Percentiles rank a stretch among this genome's conserved stretches.
Conservation (phyloP, 176 grass and related monocot species). For the Oryza brachyantha region DNA sequence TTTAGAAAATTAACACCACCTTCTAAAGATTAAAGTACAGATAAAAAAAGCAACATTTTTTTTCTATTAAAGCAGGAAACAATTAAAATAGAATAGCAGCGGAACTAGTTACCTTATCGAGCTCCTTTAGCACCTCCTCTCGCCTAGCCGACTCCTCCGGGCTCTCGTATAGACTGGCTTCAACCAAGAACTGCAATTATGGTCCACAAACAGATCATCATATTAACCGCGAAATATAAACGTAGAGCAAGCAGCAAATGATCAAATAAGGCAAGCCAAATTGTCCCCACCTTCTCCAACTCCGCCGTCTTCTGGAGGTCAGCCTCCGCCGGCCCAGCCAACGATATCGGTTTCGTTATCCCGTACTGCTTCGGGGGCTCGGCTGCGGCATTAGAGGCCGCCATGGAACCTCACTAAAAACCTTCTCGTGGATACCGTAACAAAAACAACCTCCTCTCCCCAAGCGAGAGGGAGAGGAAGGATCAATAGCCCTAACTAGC, state of each 20-base stretch:
- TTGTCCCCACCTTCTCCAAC: conserved; percentile 47
- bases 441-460: background rate
- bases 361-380: conserved; percentile 46
- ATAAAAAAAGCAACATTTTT: too few species aligned
- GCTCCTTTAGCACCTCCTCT: conserved; percentile 66
- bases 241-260: background rate
- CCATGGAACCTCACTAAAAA: conserved; percentile 29
- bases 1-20: background rate
- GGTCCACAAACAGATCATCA: background rate
- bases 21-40: too few species aligned
- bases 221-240: background rate
- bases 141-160: conserved; percentile 57
- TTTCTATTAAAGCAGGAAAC: background rate
- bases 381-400: conserved; percentile 7
- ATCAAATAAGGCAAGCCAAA: background rate
- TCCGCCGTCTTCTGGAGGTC: conserved; percentile 62
- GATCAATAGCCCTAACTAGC: background rate
- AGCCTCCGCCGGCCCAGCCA: conserved; percentile 51
- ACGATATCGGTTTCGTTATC: conserved; percentile 68
- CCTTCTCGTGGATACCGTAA: background rate
- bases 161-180: conserved; percentile 62
- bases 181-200: conserved; percentile 62
- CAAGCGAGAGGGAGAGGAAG: background rate
- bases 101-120: conserved; percentile 54
- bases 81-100: too few species aligned